Evolutionary conservation across 176 grass and related monocot genomes (phyloP).

Genomic region (Microstegium vimineum): DNA sequence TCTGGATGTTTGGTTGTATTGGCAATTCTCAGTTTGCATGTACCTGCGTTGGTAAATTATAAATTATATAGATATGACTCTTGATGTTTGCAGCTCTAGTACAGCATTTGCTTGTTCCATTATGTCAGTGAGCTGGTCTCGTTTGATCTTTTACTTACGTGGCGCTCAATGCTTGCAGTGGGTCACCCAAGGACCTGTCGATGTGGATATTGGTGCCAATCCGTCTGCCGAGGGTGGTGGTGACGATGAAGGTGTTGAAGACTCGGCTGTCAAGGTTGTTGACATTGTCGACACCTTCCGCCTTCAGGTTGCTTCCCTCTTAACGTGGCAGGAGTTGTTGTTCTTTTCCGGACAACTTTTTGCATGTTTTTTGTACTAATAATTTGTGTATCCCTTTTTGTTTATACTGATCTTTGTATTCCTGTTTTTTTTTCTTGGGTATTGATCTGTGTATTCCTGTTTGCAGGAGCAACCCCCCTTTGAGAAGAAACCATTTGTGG

Average conservation of each 20-base stretch:
- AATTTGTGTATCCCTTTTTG: no score
- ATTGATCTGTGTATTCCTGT: no score
- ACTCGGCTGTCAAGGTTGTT: conserved; percentile 61
- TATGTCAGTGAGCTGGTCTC: not conserved
- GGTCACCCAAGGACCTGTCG: conserved; percentile 63
- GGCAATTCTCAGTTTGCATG: not conserved
- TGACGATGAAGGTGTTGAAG: conserved; percentile 79
- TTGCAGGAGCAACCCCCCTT: conserved; percentile 81
- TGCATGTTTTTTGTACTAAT: no score
- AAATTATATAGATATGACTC: no score
- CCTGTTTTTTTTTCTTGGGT: no score
- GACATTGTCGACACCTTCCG: conserved; percentile 95
- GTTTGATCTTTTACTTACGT: not conserved
- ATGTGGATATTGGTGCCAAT: conserved; percentile 94
- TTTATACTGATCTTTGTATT: no score
- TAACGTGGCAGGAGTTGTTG: not conserved
- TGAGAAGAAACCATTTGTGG: conserved; percentile 80
- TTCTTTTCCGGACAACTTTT: no score
- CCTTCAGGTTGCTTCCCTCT: conserved; percentile 49
- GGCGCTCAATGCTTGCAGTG: conserved; percentile 36
- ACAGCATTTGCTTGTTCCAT: not conserved
- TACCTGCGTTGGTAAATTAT: not conserved
- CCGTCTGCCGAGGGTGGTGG: conserved; percentile 77
- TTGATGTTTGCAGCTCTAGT: not conserved
- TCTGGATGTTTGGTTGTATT: not conserved